phyloP scores from a whole-genome alignment of 1,139 yeast species.

The Meyerozyma carpophila region DNA sequence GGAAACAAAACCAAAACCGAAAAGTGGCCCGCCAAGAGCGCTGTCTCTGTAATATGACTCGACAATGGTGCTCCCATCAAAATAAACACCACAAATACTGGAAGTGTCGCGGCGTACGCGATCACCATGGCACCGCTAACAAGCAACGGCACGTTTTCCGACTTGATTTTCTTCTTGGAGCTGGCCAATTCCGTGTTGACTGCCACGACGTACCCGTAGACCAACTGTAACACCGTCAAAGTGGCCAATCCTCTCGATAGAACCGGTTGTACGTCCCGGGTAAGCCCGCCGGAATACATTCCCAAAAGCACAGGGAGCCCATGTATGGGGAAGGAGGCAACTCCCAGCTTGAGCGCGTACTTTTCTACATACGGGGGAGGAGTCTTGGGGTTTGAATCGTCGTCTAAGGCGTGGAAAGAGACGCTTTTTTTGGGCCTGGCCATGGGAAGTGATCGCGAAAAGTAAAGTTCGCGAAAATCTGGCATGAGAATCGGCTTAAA shows the following conservation, averaged over 20 bases:
- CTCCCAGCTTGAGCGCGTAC: constrained; percentile 11
- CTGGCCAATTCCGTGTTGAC: constrained; percentile 15
- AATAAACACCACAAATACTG: constrained; percentile 48
- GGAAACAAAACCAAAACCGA: constrained; percentile 62
- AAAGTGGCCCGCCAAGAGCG: constrained; percentile 59
- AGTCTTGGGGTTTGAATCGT: not conserved
- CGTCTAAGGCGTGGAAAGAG: not conserved
- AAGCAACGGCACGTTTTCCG: constrained; percentile 28
- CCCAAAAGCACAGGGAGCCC: constrained; percentile 32
- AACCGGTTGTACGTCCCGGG: constrained; percentile 19
- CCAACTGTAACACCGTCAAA: constrained; percentile 21
- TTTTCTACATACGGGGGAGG: not conserved
- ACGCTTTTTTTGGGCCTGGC: not conserved
- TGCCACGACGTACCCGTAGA: constrained; percentile 23
- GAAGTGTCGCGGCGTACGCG: constrained; percentile 42
- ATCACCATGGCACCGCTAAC: constrained; percentile 33
- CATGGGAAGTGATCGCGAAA: not conserved
- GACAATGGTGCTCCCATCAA: constrained; percentile 87
- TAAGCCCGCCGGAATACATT: constrained; percentile 30
- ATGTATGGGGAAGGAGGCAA: constrained; percentile 45
- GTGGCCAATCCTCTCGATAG: constrained; percentile 24
- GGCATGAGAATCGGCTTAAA: not conserved
- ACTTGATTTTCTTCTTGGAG: constrained; percentile 13
- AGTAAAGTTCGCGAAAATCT: too few species aligned
- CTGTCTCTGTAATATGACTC: constrained; percentile 51